These are phyloP conservation scores for Avena insularis DNA, from an alignment of 176 grass and related monocot species.

Conservation along the genomic window DNA sequence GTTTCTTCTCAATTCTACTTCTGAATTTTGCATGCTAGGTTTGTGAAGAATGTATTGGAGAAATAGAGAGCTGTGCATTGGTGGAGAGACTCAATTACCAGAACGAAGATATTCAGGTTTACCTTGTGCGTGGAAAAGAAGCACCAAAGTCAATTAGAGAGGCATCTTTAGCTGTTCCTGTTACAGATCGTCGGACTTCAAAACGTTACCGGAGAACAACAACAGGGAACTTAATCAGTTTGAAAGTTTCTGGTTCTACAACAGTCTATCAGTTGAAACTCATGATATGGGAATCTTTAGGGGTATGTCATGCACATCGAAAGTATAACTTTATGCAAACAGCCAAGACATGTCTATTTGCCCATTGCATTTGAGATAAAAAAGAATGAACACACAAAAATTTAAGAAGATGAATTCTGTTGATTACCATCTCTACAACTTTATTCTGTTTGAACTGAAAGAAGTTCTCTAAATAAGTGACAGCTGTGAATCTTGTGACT, in stretches of 20 bases:
- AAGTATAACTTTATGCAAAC: slow-evolving; percentile 1
- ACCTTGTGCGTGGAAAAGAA: slow-evolving; percentile 96
- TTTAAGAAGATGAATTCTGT: background rate
- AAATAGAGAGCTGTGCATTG: slow-evolving; percentile 87
- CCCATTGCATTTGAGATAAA: slow-evolving; percentile 8
- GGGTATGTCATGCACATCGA: slow-evolving; percentile 62
- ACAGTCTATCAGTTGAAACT: slow-evolving; percentile 95
- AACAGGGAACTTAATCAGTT: slow-evolving; percentile 75
- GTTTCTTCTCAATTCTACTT: background rate
- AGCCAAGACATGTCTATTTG: slow-evolving; percentile 8
- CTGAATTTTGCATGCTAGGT: slow-evolving; percentile 60
- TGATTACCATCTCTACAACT: background rate
- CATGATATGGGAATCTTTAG: slow-evolving; percentile 99
- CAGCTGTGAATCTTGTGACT: slow-evolving; percentile 10
- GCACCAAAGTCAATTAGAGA: slow-evolving; percentile 92
- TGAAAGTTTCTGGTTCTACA: slow-evolving; percentile 93
- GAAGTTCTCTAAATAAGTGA: background rate
- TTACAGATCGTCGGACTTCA: slow-evolving; percentile 82
- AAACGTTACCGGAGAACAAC: slow-evolving; percentile 85
- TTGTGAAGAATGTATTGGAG: slow-evolving; percentile 95
- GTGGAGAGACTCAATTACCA: slow-evolving; percentile 83
- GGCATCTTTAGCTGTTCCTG: slow-evolving; percentile 55
- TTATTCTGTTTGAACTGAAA: slow-evolving; percentile 8
- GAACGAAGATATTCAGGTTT: slow-evolving; percentile 74
- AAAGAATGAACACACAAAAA: slow-evolving; percentile 7